These are phyloP conservation scores for Candolleomyces efflorescens DNA, from an alignment of 768 basidiomycete genomes.

Conservation along the genomic window DNA sequence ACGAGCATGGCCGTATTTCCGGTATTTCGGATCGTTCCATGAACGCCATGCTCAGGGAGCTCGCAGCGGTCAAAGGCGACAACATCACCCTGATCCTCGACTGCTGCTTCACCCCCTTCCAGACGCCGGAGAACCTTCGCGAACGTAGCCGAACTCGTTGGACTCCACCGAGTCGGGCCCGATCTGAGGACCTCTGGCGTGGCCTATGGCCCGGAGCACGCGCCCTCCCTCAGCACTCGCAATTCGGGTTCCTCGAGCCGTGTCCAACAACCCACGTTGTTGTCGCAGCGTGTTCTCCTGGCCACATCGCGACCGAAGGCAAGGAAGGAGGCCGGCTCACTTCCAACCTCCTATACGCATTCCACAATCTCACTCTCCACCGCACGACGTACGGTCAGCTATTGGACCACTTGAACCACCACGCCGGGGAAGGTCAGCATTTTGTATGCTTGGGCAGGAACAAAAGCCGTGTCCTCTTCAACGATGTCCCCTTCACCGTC, in stretches of 20 bases:
- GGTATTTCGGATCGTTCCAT: constrained; percentile 70
- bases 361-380: constrained; percentile 45
- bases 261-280: constrained; percentile 42
- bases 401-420: constrained; percentile 36
- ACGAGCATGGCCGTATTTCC: constrained; percentile 38
- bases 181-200: constrained; percentile 48
- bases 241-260: constrained; percentile 42
- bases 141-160: constrained; percentile 51
- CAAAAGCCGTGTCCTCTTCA: constrained; percentile 48
- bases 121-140: constrained; percentile 32
- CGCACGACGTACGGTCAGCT: constrained; percentile 46
- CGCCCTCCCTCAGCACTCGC: constrained; percentile 29
- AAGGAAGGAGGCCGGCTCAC: constrained; percentile 66
- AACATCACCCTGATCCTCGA: constrained; percentile 69
- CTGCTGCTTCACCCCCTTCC: constrained; percentile 51
- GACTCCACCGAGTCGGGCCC: constrained; percentile 55
- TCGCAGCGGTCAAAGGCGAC: constrained; percentile 55
- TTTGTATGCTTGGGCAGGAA: constrained; percentile 48
- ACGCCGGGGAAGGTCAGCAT: constrained; percentile 29
- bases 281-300: constrained; percentile 53
- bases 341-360: constrained; percentile 44
- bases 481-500: constrained; percentile 49
- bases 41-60: constrained; percentile 54
- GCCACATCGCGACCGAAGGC: constrained; percentile 53
- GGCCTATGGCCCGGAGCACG: constrained; percentile 52